Percentiles rank a stretch among this genome's conserved stretches.
These are phyloP conservation scores for Termitomyces sp. DNA, from an alignment of 768 basidiomycete species.

Conservation along the genomic window DNA sequence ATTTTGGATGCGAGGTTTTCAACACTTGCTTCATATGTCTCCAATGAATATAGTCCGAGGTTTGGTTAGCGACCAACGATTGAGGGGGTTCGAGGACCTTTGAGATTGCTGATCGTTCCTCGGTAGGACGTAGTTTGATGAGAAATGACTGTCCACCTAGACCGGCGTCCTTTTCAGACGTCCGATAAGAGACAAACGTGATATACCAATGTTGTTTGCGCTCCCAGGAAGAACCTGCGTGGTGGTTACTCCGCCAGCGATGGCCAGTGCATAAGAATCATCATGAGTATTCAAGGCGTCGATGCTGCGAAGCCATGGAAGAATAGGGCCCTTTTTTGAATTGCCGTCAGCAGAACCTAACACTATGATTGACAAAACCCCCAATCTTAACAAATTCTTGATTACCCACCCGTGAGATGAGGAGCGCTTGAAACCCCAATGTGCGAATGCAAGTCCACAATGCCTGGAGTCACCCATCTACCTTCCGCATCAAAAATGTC, in stretches of 20 bases:
- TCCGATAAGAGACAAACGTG: not conserved
- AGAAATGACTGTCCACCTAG: slow-evolving; percentile 73
- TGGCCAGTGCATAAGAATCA: slow-evolving; percentile 45
- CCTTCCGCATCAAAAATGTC: slow-evolving; percentile 50
- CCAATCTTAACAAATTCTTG: not conserved
- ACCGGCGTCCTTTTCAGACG: not conserved
- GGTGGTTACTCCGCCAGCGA: slow-evolving; percentile 71
- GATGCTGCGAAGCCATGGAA: slow-evolving; percentile 62
- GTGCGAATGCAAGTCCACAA: slow-evolving; percentile 44
- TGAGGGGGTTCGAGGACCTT: slow-evolving; percentile 73
- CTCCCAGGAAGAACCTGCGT: slow-evolving; percentile 73
- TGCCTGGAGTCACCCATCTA: slow-evolving; percentile 47
- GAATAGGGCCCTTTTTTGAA: slow-evolving; percentile 42
- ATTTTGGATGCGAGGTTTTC: not conserved
- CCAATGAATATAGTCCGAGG: slow-evolving; percentile 42
- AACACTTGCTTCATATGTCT: slow-evolving; percentile 66
- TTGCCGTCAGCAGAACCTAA: slow-evolving; percentile 48
- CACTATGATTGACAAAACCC: not conserved
- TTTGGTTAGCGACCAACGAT: slow-evolving; percentile 33
- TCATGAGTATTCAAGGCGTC: slow-evolving; percentile 78
- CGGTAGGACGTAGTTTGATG: slow-evolving; percentile 69
- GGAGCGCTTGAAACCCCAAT: slow-evolving; percentile 31
- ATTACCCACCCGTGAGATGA: slow-evolving; percentile 19
- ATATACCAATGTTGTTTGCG: slow-evolving; percentile 50
- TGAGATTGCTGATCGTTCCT: slow-evolving; percentile 60